These are phyloP conservation scores for Recurvomyces mirabilis DNA, from an alignment of 495 filamentous ascomycete genomes.

Conservation along the genomic window DNA sequence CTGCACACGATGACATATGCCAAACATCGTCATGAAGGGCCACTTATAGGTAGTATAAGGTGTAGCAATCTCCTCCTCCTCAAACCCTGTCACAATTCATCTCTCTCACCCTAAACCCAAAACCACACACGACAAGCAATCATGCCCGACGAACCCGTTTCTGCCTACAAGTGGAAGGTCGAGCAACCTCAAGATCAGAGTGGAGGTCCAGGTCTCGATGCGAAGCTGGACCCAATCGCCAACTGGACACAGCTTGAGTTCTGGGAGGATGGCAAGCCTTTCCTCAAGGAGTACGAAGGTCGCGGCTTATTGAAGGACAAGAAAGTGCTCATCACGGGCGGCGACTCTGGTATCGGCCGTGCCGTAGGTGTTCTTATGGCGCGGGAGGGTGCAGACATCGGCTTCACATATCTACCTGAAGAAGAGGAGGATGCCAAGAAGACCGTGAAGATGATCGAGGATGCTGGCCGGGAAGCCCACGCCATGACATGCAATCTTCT, in stretches of 20 bases:
- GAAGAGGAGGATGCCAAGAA: constrained; percentile 21
- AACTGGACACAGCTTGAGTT: constrained; percentile 20
- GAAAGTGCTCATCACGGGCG: constrained; percentile 18
- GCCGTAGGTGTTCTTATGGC: constrained; percentile 32
- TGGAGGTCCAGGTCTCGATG: constrained; percentile 21
- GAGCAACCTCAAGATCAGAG: constrained; percentile 14
- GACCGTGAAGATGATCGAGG: constrained; percentile 17
- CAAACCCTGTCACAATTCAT: too few relatives aligned
- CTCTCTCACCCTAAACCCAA: not conserved
- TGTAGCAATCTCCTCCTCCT: too few relatives aligned
- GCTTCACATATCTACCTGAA: constrained; percentile 39
- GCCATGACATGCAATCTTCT: constrained; percentile 10
- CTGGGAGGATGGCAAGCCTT: constrained; percentile 20
- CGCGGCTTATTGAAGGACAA: constrained; percentile 22
- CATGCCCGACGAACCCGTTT: constrained; percentile 1
- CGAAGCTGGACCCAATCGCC: constrained; percentile 17
- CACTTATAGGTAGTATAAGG: too few relatives aligned
- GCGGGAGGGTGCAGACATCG: constrained; percentile 25
- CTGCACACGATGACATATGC: too few relatives aligned
- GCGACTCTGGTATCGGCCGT: constrained; percentile 19
- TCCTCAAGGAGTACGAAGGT: constrained; percentile 21
- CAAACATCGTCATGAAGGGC: too few relatives aligned
- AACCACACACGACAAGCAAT: not conserved
- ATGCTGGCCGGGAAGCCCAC: constrained; percentile 14
- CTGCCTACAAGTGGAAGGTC: constrained; percentile 8